Evolutionary conservation across 164 flowering plant species (phyloP).

Genomic region (Tinospora cordifolia): DNA sequence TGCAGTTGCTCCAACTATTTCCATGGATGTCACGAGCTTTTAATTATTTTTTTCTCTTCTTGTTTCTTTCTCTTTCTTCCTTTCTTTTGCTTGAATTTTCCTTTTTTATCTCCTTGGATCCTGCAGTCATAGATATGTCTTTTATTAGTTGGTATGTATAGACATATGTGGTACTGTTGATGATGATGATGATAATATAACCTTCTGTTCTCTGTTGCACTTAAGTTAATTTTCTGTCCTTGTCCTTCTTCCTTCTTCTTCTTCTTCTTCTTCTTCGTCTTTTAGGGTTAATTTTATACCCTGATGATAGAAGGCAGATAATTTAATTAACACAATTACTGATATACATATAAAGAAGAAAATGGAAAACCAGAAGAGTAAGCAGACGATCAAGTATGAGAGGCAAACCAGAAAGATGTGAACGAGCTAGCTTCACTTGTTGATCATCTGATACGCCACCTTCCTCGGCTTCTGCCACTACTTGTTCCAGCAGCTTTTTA

Average conservation of each 20-base stretch:
- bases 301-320: neutral
- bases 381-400: neutral
- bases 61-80: neutral
- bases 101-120: constrained; percentile 4
- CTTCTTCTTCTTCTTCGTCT: neutral
- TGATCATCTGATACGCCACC: neutral
- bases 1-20: constrained; percentile 15
- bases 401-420: neutral
- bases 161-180: neutral
- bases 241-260: neutral
- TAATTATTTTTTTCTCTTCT: neutral
- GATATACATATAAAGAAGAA: neutral
- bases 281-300: neutral
- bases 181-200: neutral
- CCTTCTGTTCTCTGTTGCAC: neutral
- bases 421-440: neutral
- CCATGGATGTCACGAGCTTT: constrained; percentile 10
- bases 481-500: neutral
- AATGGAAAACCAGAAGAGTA: constrained; percentile 1
- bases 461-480: neutral
- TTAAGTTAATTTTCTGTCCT: neutral
- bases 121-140: neutral
- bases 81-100: neutral
- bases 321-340: neutral
- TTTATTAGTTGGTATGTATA: neutral